Conservation (phyloP, 2,329 filamentous ascomycete genomes). For the Aphanocladium album region DNA sequence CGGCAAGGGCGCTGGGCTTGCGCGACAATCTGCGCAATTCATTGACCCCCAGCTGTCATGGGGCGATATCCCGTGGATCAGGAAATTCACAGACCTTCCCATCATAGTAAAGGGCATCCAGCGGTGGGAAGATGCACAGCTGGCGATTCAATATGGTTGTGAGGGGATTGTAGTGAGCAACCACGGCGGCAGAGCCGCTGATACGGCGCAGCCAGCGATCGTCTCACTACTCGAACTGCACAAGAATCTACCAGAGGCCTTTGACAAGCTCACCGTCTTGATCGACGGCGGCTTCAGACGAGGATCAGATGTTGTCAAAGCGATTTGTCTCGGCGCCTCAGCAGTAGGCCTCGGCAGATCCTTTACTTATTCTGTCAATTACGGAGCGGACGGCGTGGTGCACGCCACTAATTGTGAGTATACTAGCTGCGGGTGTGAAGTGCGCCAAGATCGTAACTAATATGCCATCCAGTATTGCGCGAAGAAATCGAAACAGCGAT, state of each 20-base stretch:
- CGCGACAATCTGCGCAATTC: constrained; percentile 5
- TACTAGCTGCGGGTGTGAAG: background rate
- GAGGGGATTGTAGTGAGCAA: constrained; percentile 41
- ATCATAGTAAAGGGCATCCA: constrained; percentile 43
- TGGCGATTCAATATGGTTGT: constrained; percentile 32
- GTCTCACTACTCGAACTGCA: constrained; percentile 36
- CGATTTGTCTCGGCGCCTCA: constrained; percentile 36
- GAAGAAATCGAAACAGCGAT: constrained; percentile 34
- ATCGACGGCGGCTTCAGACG: constrained; percentile 39
- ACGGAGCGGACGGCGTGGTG: constrained; percentile 43
- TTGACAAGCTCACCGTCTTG: constrained; percentile 33
- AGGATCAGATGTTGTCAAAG: constrained; percentile 39
- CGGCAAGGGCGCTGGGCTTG: constrained; percentile 11
- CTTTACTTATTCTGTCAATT: constrained; percentile 35
- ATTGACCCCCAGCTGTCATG: constrained; percentile 30
- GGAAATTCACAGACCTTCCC: constrained; percentile 41
- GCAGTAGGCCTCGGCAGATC: constrained; percentile 43
- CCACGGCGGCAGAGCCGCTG: constrained; percentile 35
- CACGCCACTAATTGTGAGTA: constrained; percentile 33
- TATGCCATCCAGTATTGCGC: constrained; percentile 26
- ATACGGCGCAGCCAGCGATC: constrained; percentile 34
- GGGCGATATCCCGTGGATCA: constrained; percentile 49
- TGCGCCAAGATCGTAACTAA: background rate
- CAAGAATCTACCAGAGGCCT: constrained; percentile 34
- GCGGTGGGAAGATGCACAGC: constrained; percentile 34